These are phyloP conservation scores for Clarireedia sp. DNA, from an alignment of 2,329 filamentous ascomycete genomes.

Conservation along the genomic window DNA sequence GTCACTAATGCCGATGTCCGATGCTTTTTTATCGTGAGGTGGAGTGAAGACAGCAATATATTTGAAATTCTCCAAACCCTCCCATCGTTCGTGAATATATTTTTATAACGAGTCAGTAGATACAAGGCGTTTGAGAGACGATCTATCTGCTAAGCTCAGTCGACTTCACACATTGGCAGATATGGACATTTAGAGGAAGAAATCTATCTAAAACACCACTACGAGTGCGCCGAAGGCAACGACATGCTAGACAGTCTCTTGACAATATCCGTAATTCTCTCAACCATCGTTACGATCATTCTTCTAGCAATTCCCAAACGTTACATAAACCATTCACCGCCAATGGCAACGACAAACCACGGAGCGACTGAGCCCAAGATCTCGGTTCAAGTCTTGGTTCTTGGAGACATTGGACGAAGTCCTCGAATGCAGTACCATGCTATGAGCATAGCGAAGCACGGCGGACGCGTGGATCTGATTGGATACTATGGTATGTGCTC, in stretches of 20 bases:
- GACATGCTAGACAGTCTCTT: constrained; percentile 26
- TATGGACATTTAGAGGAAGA: not conserved
- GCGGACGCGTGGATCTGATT: constrained; percentile 73
- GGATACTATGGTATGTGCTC: constrained; percentile 65
- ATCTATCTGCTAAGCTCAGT: too few species aligned
- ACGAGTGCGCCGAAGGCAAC: constrained; percentile 4
- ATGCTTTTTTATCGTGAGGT: not conserved
- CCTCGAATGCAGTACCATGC: constrained; percentile 99
- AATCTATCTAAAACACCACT: not conserved
- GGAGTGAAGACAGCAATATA: not conserved
- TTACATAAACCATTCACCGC: constrained; percentile 32
- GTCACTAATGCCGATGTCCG: not conserved
- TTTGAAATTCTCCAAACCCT: constrained; percentile 1
- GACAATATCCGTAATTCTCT: constrained; percentile 24
- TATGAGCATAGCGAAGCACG: constrained; percentile 77
- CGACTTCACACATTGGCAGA: not conserved
- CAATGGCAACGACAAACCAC: constrained; percentile 19
- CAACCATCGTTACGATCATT: constrained; percentile 28
- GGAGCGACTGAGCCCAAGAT: constrained; percentile 31
- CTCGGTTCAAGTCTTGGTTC: constrained; percentile 74
- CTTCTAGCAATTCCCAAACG: constrained; percentile 32
- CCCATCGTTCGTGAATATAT: not conserved
- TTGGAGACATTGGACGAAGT: constrained; percentile 91
- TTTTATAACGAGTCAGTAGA: not conserved
- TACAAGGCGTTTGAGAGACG: too few species aligned